These are phyloP conservation scores for Fraxinus pennsylvanica DNA, from an alignment of 257 asterid species.

Conservation along the genomic window DNA sequence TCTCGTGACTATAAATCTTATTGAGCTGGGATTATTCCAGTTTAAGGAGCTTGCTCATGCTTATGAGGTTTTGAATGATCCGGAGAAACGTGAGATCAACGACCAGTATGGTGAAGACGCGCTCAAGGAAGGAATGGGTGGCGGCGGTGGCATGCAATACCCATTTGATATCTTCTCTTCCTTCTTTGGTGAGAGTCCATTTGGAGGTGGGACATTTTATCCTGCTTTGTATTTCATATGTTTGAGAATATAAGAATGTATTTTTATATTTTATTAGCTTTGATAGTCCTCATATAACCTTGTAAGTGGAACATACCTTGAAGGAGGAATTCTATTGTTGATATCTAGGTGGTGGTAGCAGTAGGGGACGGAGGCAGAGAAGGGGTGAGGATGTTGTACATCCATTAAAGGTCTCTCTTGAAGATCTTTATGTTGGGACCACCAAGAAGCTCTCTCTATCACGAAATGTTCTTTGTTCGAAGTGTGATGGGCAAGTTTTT, in stretches of 20 bases:
- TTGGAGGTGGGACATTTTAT: conserved; percentile 47
- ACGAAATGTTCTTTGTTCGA: conserved; percentile 59
- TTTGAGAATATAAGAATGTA: not conserved
- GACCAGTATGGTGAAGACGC: conserved; percentile 82
- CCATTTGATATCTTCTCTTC: conserved; percentile 73
- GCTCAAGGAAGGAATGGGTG: conserved; percentile 78
- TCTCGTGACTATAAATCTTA: not conserved
- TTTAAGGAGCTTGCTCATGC: conserved; percentile 82
- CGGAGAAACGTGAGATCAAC: conserved; percentile 68
- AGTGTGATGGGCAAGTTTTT: conserved; percentile 60
- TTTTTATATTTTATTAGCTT: not conserved
- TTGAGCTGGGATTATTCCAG: conserved; percentile 26
- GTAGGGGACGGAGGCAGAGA: conserved; percentile 69
- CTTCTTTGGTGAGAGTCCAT: conserved; percentile 55
- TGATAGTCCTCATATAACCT: not conserved
- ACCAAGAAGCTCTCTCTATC: conserved; percentile 73
- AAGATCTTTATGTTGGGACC: conserved; percentile 57
- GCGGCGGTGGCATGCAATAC: conserved; percentile 51
- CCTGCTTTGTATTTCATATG: not conserved
- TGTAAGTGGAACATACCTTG: not conserved
- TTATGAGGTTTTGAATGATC: conserved; percentile 69
- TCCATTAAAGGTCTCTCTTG: conserved; percentile 66
- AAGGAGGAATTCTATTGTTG: conserved; percentile 8
- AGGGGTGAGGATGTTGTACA: conserved; percentile 73
- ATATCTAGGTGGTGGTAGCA: conserved; percentile 56